Evolutionary conservation across 805 yeast genomes (phyloP).

Genomic region (Candida silvicultrix): DNA sequence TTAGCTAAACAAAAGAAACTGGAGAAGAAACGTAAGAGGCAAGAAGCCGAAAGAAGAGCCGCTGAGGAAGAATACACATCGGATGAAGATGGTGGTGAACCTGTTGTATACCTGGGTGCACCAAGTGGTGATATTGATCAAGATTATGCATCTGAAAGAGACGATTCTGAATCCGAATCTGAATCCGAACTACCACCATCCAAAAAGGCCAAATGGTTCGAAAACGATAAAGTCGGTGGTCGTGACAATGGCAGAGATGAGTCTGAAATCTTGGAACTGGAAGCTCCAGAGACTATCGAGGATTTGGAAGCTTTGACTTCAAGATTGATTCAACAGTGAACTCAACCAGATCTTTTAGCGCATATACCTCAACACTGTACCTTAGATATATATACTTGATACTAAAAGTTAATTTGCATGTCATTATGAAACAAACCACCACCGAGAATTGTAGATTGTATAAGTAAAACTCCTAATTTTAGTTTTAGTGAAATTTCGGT

Average conservation of each 20-base stretch:
- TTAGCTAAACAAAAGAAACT: slow-evolving; percentile 70
- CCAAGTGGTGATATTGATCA: slow-evolving; percentile 36
- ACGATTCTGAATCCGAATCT: slow-evolving; percentile 10
- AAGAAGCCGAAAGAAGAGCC: slow-evolving; percentile 62
- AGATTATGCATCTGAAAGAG: slow-evolving; percentile 26
- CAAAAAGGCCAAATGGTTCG: slow-evolving; percentile 31
- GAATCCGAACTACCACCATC: slow-evolving; percentile 23
- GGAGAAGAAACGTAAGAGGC: slow-evolving; percentile 85
- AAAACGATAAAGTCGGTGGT: slow-evolving; percentile 27
- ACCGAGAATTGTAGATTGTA: too few species aligned
- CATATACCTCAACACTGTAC: background rate
- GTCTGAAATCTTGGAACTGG: slow-evolving; percentile 57
- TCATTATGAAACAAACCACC: too few species aligned
- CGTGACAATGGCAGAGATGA: slow-evolving; percentile 20
- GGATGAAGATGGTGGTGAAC: slow-evolving; percentile 18
- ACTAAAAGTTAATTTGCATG: too few species aligned
- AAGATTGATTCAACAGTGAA: slow-evolving; percentile 25
- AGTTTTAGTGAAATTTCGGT: too few species aligned
- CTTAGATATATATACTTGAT: too few species aligned
- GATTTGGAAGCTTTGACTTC: slow-evolving; percentile 87
- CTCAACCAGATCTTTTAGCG: too few species aligned
- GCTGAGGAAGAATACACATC: slow-evolving; percentile 20
- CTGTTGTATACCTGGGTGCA: slow-evolving; percentile 15
- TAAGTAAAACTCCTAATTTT: too few species aligned
- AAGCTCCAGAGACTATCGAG: slow-evolving; percentile 85